Base-by-base conservation (phyloP, 23 red algal species). In the Gracilaria domingensis region DNA sequence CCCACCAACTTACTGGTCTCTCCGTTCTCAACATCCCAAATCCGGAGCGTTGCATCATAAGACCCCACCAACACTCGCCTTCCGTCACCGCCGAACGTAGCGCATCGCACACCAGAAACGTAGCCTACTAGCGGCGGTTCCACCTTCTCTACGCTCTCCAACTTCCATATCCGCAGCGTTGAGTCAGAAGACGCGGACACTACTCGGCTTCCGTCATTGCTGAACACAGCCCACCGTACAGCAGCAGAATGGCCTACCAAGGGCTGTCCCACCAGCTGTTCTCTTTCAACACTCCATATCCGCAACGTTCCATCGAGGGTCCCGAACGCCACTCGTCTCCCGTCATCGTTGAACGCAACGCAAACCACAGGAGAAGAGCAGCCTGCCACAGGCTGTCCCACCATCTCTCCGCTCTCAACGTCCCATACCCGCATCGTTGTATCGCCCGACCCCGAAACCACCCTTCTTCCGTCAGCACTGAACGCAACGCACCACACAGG, bases 291-390 rank as follows among this genome's bases (percentile, higher is more conserved):
- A 18, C 35, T 34, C 70, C n/a, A 35, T n/a, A 38, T 32, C 11
- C 70, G 70, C 23, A 75, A 21, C n/a, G 24, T 32, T 38, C 70
- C 24, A 38, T 75, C 6, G 34, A 32, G 7, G 20, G 35, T 32
- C 70, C 70, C 70, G 40, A 48, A 75, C 23, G 35, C 40, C n/a
- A 34, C 70, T 44, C 70, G 70, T 38, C 70, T 75, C 40, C 70
- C 70, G 40, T 75, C 40, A n/a, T 11, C 34, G 20, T 25, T 75
- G 35, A 75, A 44, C 34, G 70, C n/a, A 38, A 34, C 70, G 34
- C 70, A 44, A 12, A 35, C 21, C 70, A 75, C n/a, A 75, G 26
- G 21, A 29, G 21, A 26, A 26, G 58, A 26, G 24, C 35, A 34
- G 33, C 70, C 70, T 21, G 20, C 70, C 40, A 75, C 8, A n/a